phyloP scores from a whole-genome alignment of 2,329 filamentous ascomycete species.

The Ophiostoma angusticollis region DNA sequence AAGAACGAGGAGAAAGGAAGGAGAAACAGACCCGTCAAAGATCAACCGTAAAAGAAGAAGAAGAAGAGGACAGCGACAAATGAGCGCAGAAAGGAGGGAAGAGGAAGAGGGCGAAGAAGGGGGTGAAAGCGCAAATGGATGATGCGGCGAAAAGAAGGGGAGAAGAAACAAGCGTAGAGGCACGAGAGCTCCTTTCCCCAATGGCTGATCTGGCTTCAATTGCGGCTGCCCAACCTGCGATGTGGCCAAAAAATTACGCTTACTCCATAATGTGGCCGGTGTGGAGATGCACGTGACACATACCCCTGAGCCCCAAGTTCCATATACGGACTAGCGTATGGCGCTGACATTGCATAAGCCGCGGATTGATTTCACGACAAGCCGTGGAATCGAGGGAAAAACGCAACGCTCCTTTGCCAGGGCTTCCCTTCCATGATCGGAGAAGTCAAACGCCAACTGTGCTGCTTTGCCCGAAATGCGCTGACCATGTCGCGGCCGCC shows the following conservation, averaged over 20 bases:
- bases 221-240: constrained; percentile 13
- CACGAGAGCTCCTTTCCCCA: constrained; percentile 5
- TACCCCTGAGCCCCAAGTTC: constrained; percentile 1
- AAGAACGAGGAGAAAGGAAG: constrained; percentile 1
- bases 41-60: background rate
- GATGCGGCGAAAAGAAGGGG: constrained; percentile 3
- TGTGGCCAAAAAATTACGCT: constrained; percentile 19
- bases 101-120: background rate
- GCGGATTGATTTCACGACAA: no score
- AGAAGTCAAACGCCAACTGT: background rate
- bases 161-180: constrained; percentile 6
- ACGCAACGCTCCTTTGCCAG: background rate
- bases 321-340: constrained; percentile 1
- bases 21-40: background rate
- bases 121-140: background rate
- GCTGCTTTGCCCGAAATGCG: constrained; percentile 10
- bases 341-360: no score
- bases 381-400: no score
- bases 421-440: constrained; percentile 1
- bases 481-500: constrained; percentile 25
- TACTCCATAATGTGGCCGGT: background rate
- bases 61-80: background rate
- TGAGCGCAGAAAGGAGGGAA: constrained; percentile 1
- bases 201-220: constrained; percentile 21
- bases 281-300: constrained; percentile 12